phyloP scores from a whole-genome alignment of 768 basidiomycete genomes.

The Hericium erinaceus region DNA sequence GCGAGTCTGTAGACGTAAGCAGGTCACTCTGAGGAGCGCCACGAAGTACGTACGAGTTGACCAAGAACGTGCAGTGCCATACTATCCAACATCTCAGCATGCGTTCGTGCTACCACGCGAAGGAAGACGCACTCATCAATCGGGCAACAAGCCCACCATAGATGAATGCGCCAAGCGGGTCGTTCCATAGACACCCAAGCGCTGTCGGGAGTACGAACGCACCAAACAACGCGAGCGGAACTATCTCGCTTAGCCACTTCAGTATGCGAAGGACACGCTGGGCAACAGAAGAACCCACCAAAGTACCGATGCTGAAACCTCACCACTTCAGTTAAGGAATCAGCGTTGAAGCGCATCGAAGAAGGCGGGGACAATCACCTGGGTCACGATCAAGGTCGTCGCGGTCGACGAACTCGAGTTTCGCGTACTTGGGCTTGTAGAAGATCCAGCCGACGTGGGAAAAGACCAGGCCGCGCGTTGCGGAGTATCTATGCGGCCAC shows the following conservation, averaged over 20 bases:
- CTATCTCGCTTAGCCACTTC: constrained; percentile 22
- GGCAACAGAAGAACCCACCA: constrained; percentile 24
- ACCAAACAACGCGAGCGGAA: constrained; percentile 46
- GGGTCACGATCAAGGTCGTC: constrained; percentile 62
- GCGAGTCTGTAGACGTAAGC: constrained; percentile 38
- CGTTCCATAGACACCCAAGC: constrained; percentile 51
- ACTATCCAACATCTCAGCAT: constrained; percentile 24
- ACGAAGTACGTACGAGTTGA: constrained; percentile 48
- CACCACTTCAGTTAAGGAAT: constrained; percentile 39
- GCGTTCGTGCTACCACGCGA: not conserved
- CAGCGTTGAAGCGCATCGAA: not conserved
- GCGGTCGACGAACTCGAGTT: constrained; percentile 53
- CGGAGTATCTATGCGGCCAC: constrained; percentile 45
- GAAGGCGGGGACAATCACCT: constrained; percentile 30
- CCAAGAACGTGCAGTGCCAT: constrained; percentile 66
- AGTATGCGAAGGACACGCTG: not conserved
- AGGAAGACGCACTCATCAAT: constrained; percentile 39
- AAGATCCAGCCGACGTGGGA: constrained; percentile 88
- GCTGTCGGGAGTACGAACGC: constrained; percentile 49
- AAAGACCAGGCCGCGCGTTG: constrained; percentile 62
- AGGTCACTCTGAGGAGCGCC: not conserved
- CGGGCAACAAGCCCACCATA: constrained; percentile 63
- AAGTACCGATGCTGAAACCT: constrained; percentile 65
- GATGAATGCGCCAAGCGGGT: constrained; percentile 55
- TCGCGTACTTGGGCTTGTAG: constrained; percentile 57